Base-by-base conservation (phyloP, 164 flowering plant species). In the Umbilicus rupestris region DNA sequence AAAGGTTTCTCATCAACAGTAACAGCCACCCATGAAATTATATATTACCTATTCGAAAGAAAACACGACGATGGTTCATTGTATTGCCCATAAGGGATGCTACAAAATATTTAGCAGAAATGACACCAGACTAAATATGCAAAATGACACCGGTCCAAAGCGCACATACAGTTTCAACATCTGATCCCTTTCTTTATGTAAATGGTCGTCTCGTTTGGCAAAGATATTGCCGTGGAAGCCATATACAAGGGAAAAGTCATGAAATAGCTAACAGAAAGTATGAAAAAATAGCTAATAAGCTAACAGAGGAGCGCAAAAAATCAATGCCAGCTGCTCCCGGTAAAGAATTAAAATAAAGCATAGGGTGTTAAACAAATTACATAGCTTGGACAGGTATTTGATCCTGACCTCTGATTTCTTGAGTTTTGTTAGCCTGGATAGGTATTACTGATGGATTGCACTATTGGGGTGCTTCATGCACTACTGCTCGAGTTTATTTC, bases 131-230 rank as follows among this genome's bases (percentile, higher is more conserved):
- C n/a, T n/a, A n/a, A 7, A 22, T 49, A 20, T 22, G 20, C n/a
- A n/a, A 59, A 29, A 31, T 31, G 41, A 7, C 19, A 31, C 15
- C 28, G 39, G 20, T 35, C 14, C 15, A 6, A 63, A 60, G 29
- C 39, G 14, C 65, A 77, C 97, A 85, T 73, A 90, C 98, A 1
- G 96, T 88, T 77, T 90, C 96, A 76, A 85, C 85, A 74, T 87
- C 85, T 26, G 97, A 80, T 90, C 97, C 98, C 90, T 93, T 71
- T 88, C 90, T 77, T 88, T 88, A 76, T 85, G 82, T 70, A 82
- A 75, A 78, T 88, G 97, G 67, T 84, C 94, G 42, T 69, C 42
- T 80, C 73, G 33, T 82, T 82, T 49, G 97, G 96, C 98, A 75
- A 93, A 93, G 68, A 93, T 79, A 67, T 92, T 83, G 63, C 98